phyloP scores from a whole-genome alignment of 805 yeast species.

The Teunomyces funiuensis region DNA sequence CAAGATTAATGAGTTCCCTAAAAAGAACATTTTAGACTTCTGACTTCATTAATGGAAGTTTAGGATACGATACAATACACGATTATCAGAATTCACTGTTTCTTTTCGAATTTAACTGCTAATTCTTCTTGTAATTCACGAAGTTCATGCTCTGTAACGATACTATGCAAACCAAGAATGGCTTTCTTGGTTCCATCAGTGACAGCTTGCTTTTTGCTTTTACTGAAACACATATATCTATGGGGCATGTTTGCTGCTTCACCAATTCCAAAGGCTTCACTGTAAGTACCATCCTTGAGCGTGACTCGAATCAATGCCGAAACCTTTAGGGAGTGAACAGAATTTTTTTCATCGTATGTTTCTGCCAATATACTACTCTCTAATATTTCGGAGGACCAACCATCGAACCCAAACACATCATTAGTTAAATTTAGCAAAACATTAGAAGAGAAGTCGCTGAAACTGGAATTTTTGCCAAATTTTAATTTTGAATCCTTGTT shows the following conservation, averaged over 20 bases:
- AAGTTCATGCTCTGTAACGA: slow-evolving; percentile 28
- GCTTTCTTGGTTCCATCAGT: slow-evolving; percentile 47
- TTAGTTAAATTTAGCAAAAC: slow-evolving; percentile 46
- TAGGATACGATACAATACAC: slow-evolving; percentile 1
- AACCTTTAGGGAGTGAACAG: slow-evolving; percentile 21
- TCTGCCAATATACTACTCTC: slow-evolving; percentile 18
- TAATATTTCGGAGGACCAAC: slow-evolving; percentile 52
- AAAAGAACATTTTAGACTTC: slow-evolving; percentile 57
- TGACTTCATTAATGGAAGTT: slow-evolving; percentile 20
- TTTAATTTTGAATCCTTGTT: slow-evolving; percentile 13
- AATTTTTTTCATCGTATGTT: slow-evolving; percentile 22
- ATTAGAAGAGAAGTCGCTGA: slow-evolving; percentile 7
- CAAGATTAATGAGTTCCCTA: slow-evolving; percentile 59
- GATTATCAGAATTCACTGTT: not conserved
- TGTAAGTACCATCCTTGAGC: slow-evolving; percentile 45
- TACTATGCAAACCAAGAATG: slow-evolving; percentile 33
- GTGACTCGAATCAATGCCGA: slow-evolving; percentile 33
- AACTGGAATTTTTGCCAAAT: not conserved
- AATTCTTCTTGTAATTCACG: not conserved
- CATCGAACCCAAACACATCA: slow-evolving; percentile 54
- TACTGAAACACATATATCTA: slow-evolving; percentile 34
- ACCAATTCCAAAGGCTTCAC: slow-evolving; percentile 42
- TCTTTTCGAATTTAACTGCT: not conserved
- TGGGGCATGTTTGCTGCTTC: slow-evolving; percentile 30
- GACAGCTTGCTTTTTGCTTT: slow-evolving; percentile 48